Conservation (phyloP, 805 yeast species). For the Kazachstania psychrophila region DNA sequence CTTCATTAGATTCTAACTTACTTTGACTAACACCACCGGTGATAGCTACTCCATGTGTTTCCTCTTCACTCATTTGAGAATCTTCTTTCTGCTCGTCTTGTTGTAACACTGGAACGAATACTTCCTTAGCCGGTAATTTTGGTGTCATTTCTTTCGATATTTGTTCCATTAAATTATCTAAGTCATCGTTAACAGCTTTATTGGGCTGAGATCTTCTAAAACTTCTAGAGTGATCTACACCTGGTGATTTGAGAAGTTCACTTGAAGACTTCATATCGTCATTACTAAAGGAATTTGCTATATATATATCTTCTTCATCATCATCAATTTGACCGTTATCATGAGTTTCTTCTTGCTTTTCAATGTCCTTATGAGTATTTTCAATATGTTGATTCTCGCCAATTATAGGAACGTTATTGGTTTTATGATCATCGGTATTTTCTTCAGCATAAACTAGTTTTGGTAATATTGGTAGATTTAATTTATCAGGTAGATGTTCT, state of each 20-base stretch:
- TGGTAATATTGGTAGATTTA: constrained; percentile 21
- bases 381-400: not conserved
- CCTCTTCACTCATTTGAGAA: no score
- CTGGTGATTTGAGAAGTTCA: not conserved
- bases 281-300: not conserved
- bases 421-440: not conserved
- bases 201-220: constrained; percentile 4
- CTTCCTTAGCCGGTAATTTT: constrained; percentile 1
- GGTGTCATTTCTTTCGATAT: constrained; percentile 29
- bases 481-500: not conserved
- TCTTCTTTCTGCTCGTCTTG: no score
- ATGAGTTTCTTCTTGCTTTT: constrained; percentile 8
- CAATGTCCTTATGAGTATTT: not conserved
- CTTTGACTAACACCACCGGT: no score
- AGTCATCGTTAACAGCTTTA: constrained; percentile 19
- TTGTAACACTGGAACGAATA: not conserved
- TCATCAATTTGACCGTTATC: constrained; percentile 4
- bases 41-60: no score
- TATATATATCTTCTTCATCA: not conserved
- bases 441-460: constrained; percentile 15
- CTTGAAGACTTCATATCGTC: not conserved
- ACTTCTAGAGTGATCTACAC: not conserved
- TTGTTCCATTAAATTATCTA: constrained; percentile 26
- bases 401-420: not conserved
- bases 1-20: no score